Conservation (phyloP, 345 rosid species). For the Hirschfeldia incana region DNA sequence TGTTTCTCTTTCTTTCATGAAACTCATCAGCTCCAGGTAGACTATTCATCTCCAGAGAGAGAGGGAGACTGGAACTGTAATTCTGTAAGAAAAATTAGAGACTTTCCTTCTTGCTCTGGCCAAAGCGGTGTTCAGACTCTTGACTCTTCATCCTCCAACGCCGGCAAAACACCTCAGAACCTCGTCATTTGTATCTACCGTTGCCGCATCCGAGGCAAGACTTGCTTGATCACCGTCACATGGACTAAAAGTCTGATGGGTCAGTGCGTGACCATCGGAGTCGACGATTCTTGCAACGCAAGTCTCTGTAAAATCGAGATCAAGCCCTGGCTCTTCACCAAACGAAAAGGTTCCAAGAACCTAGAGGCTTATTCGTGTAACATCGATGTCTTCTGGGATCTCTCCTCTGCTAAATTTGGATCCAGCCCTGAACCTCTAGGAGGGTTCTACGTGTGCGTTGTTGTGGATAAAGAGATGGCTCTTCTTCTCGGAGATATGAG, state of each 20-base stretch:
- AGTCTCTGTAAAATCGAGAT: constrained; percentile 90
- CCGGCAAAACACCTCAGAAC: constrained; percentile 67
- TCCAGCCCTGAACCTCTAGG: constrained; percentile 84
- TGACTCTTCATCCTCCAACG: constrained; percentile 69
- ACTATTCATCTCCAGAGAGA: constrained; percentile 1
- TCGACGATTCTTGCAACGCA: constrained; percentile 73
- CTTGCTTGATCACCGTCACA: constrained; percentile 68
- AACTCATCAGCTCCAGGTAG: constrained; percentile 25
- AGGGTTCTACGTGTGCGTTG: constrained; percentile 78
- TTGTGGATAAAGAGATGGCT: constrained; percentile 70
- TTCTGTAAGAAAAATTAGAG: constrained; percentile 55
- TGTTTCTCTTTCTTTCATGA: constrained; percentile 23
- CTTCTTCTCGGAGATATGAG: constrained; percentile 89
- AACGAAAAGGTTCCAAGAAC: constrained; percentile 86
- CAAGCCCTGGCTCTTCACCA: constrained; percentile 92
- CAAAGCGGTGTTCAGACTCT: constrained; percentile 89
- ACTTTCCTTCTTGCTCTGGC: constrained; percentile 95
- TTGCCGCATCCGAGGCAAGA: constrained; percentile 62
- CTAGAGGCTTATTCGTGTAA: constrained; percentile 54
- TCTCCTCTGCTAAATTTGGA: constrained; percentile 79
- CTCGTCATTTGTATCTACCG: constrained; percentile 74
- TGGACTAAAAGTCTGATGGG: constrained; percentile 97
- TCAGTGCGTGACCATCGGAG: constrained; percentile 70
- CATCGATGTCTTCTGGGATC: constrained; percentile 83
- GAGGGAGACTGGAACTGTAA: too few species aligned